Evolutionary conservation across 1,284 basidiomycete species (phyloP).

Genomic region (Apiotrichum laibachii): DNA sequence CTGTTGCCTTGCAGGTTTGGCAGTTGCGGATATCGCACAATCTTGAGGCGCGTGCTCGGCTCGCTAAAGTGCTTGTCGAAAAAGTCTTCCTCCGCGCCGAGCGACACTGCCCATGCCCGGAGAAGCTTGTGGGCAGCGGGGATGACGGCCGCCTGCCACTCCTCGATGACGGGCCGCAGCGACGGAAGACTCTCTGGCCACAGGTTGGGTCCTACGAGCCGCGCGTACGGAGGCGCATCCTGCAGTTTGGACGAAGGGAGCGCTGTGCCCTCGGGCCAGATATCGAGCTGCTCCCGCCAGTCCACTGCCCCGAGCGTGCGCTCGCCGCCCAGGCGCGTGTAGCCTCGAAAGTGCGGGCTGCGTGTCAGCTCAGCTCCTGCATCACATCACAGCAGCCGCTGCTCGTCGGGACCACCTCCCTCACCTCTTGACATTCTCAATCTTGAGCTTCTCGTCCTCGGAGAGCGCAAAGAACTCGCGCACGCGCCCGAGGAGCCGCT

Average conservation of each 20-base stretch:
- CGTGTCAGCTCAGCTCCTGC: neutral
- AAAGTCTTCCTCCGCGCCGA: slow-evolving; percentile 18
- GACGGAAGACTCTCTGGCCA: slow-evolving; percentile 15
- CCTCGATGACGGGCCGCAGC: slow-evolving; percentile 9
- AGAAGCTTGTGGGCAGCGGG: slow-evolving; percentile 19
- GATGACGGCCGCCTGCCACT: slow-evolving; percentile 14
- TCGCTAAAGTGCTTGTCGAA: slow-evolving; percentile 19
- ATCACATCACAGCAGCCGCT: too few relatives aligned
- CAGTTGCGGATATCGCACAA: slow-evolving; percentile 21
- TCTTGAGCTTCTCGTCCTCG: slow-evolving; percentile 29
- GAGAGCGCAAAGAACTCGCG: slow-evolving; percentile 37
- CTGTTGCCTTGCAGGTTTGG: neutral
- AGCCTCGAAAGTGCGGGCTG: slow-evolving; percentile 21
- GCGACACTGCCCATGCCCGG: slow-evolving; percentile 15
- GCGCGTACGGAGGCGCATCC: slow-evolving; percentile 8
- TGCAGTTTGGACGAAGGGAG: neutral
- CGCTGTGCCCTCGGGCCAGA: slow-evolving; percentile 15
- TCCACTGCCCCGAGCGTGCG: slow-evolving; percentile 17
- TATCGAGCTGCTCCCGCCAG: slow-evolving; percentile 21
- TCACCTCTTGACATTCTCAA: slow-evolving; percentile 33
- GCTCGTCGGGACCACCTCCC: neutral
- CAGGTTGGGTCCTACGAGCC: slow-evolving; percentile 20
- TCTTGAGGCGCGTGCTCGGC: slow-evolving; percentile 21
- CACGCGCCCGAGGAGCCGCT: slow-evolving; percentile 24
- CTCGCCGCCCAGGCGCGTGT: slow-evolving; percentile 22